phyloP scores from a whole-genome alignment of 176 grass and related monocot species.

The Echinochloa phyllopogon region DNA sequence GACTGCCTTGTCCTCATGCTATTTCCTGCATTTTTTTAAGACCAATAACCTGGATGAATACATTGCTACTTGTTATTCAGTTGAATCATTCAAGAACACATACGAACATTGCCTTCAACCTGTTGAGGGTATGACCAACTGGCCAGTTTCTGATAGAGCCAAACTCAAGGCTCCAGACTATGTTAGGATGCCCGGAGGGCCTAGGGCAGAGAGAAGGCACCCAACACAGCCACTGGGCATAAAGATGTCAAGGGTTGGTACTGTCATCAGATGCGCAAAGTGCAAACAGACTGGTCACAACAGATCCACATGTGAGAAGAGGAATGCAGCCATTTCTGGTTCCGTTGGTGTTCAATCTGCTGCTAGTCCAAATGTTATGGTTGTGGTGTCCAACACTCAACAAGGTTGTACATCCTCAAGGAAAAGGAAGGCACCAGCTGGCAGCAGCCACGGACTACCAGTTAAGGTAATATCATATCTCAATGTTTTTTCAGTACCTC shows the following conservation, averaged over 20 bases:
- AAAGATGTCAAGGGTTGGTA: neutral
- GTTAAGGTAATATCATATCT: neutral
- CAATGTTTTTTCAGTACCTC: neutral
- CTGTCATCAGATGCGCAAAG: neutral
- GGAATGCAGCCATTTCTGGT: neutral
- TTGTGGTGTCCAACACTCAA: too few species aligned
- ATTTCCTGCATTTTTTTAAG: neutral
- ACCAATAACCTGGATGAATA: neutral
- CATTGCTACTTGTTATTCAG: neutral
- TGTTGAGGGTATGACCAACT: neutral
- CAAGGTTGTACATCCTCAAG: neutral
- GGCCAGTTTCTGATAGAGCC: neutral
- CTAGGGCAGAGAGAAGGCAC: neutral
- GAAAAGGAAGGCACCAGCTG: neutral
- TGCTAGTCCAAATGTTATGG: neutral
- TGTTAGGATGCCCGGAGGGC: neutral
- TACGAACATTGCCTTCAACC: neutral
- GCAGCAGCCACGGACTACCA: neutral
- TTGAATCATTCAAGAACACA: neutral
- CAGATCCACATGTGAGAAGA: neutral
- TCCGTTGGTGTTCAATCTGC: neutral
- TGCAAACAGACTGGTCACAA: neutral
- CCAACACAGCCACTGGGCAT: neutral
- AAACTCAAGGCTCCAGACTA: neutral
- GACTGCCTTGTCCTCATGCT: neutral